These are phyloP conservation scores for Chalciporus piperatus DNA, from an alignment of 768 basidiomycete genomes.

Conservation along the genomic window DNA sequence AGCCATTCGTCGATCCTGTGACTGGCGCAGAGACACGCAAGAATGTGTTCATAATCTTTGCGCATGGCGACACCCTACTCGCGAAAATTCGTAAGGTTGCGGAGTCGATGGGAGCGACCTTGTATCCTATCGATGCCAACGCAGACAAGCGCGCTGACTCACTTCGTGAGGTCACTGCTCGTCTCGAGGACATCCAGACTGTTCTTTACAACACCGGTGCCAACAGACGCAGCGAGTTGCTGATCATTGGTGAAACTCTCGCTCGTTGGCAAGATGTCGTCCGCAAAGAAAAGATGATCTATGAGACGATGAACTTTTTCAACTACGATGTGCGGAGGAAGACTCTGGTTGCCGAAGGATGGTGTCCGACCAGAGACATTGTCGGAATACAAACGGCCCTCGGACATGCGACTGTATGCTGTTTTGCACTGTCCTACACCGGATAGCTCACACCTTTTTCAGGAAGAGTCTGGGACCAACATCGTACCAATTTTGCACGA, in stretches of 20 bases:
- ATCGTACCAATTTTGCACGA: conserved; percentile 92
- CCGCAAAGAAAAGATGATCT: conserved; percentile 92
- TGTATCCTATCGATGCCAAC: conserved; percentile 95
- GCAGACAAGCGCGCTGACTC: conserved; percentile 89
- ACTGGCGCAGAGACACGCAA: conserved; percentile 86
- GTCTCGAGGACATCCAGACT: conserved; percentile 88
- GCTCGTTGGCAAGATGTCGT: conserved; percentile 94
- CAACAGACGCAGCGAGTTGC: conserved; percentile 78
- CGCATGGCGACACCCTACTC: conserved; percentile 88
- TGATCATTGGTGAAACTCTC: conserved; percentile 80
- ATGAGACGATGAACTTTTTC: conserved; percentile 92
- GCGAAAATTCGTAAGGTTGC: conserved; percentile 97
- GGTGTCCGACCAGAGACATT: conserved; percentile 95
- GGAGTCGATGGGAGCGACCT: conserved; percentile 97
- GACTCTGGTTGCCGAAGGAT: conserved; percentile 95
- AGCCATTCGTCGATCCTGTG: conserved; percentile 86
- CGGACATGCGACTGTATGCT: conserved; percentile 74
- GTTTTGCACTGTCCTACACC: not conserved
- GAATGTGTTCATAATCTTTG: conserved; percentile 99
- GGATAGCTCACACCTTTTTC: not conserved
- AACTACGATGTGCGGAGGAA: conserved; percentile 92
- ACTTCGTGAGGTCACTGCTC: conserved; percentile 80
- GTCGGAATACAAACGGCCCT: conserved; percentile 81
- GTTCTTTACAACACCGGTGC: conserved; percentile 87
- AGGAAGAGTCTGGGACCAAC: conserved; percentile 89